These are phyloP conservation scores for Citrus trifoliata DNA, from an alignment of 345 rosid genomes.

Conservation along the genomic window DNA sequence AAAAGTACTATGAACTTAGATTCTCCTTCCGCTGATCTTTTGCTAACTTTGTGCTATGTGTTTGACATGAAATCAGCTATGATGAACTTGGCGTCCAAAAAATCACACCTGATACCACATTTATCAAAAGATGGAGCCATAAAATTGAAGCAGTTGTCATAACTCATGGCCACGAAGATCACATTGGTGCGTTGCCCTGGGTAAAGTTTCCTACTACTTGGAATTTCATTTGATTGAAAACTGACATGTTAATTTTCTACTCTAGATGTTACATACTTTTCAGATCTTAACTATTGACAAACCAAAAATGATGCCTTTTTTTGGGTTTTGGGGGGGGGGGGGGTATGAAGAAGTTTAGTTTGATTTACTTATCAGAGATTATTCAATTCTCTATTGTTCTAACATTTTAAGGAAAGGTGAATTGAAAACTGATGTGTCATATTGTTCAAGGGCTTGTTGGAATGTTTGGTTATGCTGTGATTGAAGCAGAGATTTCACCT, in stretches of 20 bases:
- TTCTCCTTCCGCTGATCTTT: background rate
- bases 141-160: conserved; percentile 97
- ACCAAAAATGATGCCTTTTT: background rate
- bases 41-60: conserved; percentile 15
- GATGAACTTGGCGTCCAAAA: conserved; percentile 97
- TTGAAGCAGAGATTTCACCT: background rate
- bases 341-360: background rate
- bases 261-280: background rate
- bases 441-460: background rate
- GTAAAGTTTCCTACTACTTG: conserved; percentile 64
- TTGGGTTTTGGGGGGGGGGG: too few relatives aligned
- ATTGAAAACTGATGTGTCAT: background rate
- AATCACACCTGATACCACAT: conserved; percentile 91
- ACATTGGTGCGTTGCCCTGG: conserved; percentile 99
- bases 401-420: background rate
- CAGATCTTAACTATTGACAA: background rate
- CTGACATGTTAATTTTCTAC: background rate
- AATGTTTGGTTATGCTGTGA: background rate
- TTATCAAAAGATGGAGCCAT: conserved; percentile 91
- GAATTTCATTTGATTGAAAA: background rate
- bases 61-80: conserved; percentile 42
- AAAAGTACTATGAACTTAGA: background rate
- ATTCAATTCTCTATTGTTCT: background rate
- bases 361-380: background rate
- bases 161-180: conserved; percentile 99